phyloP scores from a whole-genome alignment of 768 basidiomycete species.

The Pleurotus djamor region DNA sequence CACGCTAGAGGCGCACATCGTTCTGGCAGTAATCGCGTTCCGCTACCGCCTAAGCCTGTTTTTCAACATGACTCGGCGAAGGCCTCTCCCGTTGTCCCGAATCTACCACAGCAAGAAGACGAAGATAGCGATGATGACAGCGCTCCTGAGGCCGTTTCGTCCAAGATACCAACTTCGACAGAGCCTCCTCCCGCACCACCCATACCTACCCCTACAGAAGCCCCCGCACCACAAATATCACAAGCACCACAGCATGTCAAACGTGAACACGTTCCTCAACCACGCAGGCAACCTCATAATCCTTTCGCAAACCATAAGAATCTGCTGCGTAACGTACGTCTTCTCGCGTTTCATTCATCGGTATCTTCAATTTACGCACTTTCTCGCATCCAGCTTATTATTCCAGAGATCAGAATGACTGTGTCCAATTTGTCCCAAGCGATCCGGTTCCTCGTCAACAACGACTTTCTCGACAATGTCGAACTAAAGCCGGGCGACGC shows the following conservation, averaged over 20 bases:
- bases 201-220: slow-evolving; percentile 6
- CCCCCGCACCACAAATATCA: slow-evolving; percentile 13
- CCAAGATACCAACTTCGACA: slow-evolving; percentile 32
- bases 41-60: neutral
- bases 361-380: neutral
- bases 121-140: slow-evolving; percentile 35
- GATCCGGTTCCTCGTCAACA: slow-evolving; percentile 86
- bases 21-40: slow-evolving; percentile 22
- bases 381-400: slow-evolving; percentile 54
- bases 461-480: slow-evolving; percentile 80
- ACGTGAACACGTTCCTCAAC: slow-evolving; percentile 24
- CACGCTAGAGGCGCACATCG: slow-evolving; percentile 25
- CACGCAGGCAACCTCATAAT: slow-evolving; percentile 52
- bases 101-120: too few species aligned
- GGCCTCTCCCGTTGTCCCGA: too few species aligned
- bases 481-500: slow-evolving; percentile 83
- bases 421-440: slow-evolving; percentile 92
- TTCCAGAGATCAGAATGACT: slow-evolving; percentile 85
- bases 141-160: slow-evolving; percentile 58
- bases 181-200: neutral
- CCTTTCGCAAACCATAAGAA: slow-evolving; percentile 68
- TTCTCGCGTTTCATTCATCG: neutral
- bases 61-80: too few species aligned
- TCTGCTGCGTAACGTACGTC: slow-evolving; percentile 75
- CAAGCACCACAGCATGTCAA: slow-evolving; percentile 11